Base-by-base conservation (phyloP, 2,329 filamentous ascomycete species). In the Leptographium galeiforme region DNA sequence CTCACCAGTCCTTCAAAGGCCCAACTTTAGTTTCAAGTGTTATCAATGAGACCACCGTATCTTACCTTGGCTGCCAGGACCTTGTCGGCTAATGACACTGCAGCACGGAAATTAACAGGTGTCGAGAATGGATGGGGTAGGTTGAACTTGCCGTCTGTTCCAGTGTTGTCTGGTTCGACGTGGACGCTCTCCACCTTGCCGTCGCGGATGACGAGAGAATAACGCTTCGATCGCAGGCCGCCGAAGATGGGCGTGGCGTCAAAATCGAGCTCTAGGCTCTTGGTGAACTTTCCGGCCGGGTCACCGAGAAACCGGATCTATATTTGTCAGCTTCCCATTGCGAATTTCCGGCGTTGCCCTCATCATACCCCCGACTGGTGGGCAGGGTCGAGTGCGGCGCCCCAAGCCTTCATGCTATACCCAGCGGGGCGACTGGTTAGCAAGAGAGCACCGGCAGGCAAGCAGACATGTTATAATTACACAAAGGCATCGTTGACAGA, bases 401-500 rank as follows among this genome's bases (percentile, higher is more conserved):
- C 82, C 89, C 90, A 96, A 6, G 89, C 90, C 70, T 94, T 94
- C 79, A 90, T 95, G 47, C 88, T 93, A 53, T 53, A n/a, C 10
- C n/a, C 14, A n/a, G 18, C 25, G 32, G 47, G 18, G 10, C 14
- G 11, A 14, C 13, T 2, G 19, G 14, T 25, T 14, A 48, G n/a
- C 33, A 4, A 32, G 32, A 45, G 8, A n/a, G n/a, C 34, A 12
- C 11, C n/a, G 18, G 41, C 48, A 45, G 47, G 48, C 33, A 32
- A 8, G 2, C n/a, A 6, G n/a, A 34, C 7, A 4, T 36, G 8
- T 36, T 38, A 45, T 48, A 71, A 86, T 70, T 75, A 94, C 87
- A 95, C 90, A 67, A 96, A 96, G 19, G 89, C 81, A 67, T 97
- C 91, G 66, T 97, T 97, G 65, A 96, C 90, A 16, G 87, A 83